phyloP scores from a whole-genome alignment of 1,139 yeast genomes.

The Hemisphaericaspora lyxosophila region DNA sequence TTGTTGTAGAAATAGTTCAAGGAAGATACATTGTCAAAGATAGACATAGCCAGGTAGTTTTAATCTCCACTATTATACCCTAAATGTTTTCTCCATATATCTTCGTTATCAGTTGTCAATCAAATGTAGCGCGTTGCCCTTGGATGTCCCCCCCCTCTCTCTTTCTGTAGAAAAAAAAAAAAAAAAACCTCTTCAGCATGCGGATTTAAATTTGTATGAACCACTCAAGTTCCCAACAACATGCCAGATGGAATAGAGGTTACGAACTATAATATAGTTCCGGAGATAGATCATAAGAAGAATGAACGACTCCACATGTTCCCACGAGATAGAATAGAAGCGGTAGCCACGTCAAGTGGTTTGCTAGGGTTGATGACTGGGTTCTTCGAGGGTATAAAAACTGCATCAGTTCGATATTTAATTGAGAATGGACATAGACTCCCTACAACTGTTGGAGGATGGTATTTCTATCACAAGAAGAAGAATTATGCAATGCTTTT shows the following conservation, averaged over 20 bases:
- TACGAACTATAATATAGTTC: conserved; percentile 3
- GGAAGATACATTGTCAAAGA: no score
- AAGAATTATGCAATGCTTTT: conserved; percentile 74
- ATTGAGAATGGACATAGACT: conserved; percentile 83
- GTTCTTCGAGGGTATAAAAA: conserved; percentile 57
- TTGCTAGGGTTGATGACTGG: conserved; percentile 64
- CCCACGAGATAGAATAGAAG: conserved; percentile 37
- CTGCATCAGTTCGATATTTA: conserved; percentile 59
- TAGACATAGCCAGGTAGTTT: no score
- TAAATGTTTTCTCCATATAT: no score
- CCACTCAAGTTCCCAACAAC: background rate
- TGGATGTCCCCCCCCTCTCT: no score
- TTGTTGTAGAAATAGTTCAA: no score
- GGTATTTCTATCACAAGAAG: conserved; percentile 87
- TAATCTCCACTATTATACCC: no score
- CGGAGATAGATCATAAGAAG: conserved; percentile 16
- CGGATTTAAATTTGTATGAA: no score
- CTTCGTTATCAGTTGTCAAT: no score
- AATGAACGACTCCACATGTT: conserved; percentile 43
- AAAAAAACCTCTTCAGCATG: no score
- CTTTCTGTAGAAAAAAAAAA: no score
- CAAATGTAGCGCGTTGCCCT: no score
- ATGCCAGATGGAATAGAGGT: conserved; percentile 7
- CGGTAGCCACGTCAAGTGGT: conserved; percentile 40
- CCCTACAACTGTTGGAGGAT: conserved; percentile 77